Base-by-base conservation (phyloP, 78 protist species). In the Planoprotostelium fungivorum region DNA sequence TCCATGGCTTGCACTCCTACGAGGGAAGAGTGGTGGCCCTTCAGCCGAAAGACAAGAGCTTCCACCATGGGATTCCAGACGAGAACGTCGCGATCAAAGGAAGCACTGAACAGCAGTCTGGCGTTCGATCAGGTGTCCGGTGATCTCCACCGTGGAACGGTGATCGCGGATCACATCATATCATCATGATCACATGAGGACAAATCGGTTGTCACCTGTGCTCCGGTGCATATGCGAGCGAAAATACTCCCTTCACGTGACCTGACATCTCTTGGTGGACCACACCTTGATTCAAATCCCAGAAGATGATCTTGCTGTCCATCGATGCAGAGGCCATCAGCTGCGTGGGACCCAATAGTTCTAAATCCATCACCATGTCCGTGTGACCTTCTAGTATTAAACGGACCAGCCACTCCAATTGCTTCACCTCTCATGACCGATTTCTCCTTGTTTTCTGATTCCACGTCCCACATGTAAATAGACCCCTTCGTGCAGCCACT, bases 261-360 rank as follows among this genome's bases (percentile, higher is more conserved):
- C 86, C 86, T n/a, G 1, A 5, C 37, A 84, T 84, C 86, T 84
- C 37, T 10, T 28, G 29, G 25, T 28, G 29, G 86, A 84, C 10
- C 37, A 23, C 36, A 1, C 86, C 86, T 1, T 1, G 16, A 1
- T 28, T 84, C 37, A 84, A 5, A 31, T 84, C 86, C 86, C 86
- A 84, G 37, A 84, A 31, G 28, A 31, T 31, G 1, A 84, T 84
- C 29, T 31, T 28, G 34, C 34, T 31, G 34, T 84, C 86, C 29
- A 84, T 28, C 28, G 86, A 84, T 31, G 86, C 86, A 28, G 86
- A 84, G 25, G 86, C 86, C 37, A 84, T 1, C 86, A 84, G 86
- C 34, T 28, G 86, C 25, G 86, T 84, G 28, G 29, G 29, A 1
- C 37, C 37, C 16, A 84, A 5, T 1, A 84, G 86, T 31, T 31